A percentile compares a stretch with the other conserved stretches of the same genome.
phyloP scores from a whole-genome alignment of 805 yeast species.

The Starmerella stigmatis region DNA sequence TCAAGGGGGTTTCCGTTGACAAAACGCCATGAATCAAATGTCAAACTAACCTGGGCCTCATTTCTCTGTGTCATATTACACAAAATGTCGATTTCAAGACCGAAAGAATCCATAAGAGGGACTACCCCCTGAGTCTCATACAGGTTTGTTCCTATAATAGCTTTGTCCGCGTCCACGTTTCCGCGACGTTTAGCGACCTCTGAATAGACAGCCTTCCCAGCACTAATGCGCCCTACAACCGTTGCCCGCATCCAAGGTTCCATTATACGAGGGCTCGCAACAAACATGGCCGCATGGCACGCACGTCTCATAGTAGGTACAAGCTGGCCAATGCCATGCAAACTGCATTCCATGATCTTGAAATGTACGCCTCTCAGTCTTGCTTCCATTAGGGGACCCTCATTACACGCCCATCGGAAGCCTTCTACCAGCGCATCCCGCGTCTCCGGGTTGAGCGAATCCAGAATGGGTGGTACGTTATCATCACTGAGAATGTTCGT shows the following conservation, averaged over 20 bases:
- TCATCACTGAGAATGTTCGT: neutral
- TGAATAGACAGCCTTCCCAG: slow-evolving; percentile 41
- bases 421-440: slow-evolving; percentile 41
- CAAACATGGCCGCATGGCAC: slow-evolving; percentile 65
- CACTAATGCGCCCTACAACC: slow-evolving; percentile 43
- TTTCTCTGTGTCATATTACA: slow-evolving; percentile 62
- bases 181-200: slow-evolving; percentile 64
- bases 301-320: slow-evolving; percentile 78
- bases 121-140: slow-evolving; percentile 50
- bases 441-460: neutral
- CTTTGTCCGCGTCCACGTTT: slow-evolving; percentile 36
- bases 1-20: slow-evolving; percentile 94
- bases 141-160: slow-evolving; percentile 66
- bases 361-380: slow-evolving; percentile 61
- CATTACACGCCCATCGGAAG: slow-evolving; percentile 69
- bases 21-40: slow-evolving; percentile 55
- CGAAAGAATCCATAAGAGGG: slow-evolving; percentile 86
- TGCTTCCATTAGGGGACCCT: slow-evolving; percentile 91
- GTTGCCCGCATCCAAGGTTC: slow-evolving; percentile 69
- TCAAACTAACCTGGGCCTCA: slow-evolving; percentile 56
- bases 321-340: slow-evolving; percentile 53
- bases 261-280: slow-evolving; percentile 66
- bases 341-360: slow-evolving; percentile 50
- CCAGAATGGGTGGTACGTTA: neutral
- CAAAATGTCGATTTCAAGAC: slow-evolving; percentile 71